These are phyloP conservation scores for Begonia masoniana DNA, from an alignment of 306 rosid genomes.

Conservation along the genomic window DNA sequence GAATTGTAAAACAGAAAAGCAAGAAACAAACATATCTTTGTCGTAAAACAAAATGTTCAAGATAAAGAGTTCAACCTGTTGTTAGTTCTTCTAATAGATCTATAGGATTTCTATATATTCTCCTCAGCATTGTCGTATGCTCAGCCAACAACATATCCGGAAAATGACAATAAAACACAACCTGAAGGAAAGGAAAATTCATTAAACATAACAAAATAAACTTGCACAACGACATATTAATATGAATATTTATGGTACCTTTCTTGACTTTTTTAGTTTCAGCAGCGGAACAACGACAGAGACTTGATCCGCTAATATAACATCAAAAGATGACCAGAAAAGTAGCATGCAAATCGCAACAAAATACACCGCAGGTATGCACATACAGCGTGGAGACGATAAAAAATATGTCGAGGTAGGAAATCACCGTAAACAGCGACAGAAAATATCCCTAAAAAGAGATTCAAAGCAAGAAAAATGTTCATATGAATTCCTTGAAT, in stretches of 20 bases:
- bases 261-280: slow-evolving; percentile 54
- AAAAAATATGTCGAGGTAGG: slow-evolving; percentile 73
- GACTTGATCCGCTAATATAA: slow-evolving; percentile 74
- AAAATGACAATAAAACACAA: slow-evolving; percentile 92
- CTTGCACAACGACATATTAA: background rate
- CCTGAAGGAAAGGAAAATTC: slow-evolving; percentile 20
- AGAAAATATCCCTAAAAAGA: slow-evolving; percentile 50
- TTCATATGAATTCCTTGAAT: too few species aligned
- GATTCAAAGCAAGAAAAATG: background rate
- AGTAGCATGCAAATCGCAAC: slow-evolving; percentile 78
- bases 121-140: slow-evolving; percentile 62
- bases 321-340: slow-evolving; percentile 70
- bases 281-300: slow-evolving; percentile 74
- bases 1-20: background rate
- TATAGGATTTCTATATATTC: slow-evolving; percentile 76
- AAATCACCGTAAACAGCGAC: slow-evolving; percentile 76
- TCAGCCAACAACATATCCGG: slow-evolving; percentile 87
- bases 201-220: slow-evolving; percentile 1
- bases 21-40: background rate
- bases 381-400: slow-evolving; percentile 76
- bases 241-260: slow-evolving; percentile 32
- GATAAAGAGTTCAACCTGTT: slow-evolving; percentile 38
- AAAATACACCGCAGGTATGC: slow-evolving; percentile 77
- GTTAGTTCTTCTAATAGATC: slow-evolving; percentile 68
- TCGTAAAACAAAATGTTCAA: slow-evolving; percentile 1